phyloP scores from a whole-genome alignment of 805 yeast genomes.

The Cyberlindnera xylosilytica region DNA sequence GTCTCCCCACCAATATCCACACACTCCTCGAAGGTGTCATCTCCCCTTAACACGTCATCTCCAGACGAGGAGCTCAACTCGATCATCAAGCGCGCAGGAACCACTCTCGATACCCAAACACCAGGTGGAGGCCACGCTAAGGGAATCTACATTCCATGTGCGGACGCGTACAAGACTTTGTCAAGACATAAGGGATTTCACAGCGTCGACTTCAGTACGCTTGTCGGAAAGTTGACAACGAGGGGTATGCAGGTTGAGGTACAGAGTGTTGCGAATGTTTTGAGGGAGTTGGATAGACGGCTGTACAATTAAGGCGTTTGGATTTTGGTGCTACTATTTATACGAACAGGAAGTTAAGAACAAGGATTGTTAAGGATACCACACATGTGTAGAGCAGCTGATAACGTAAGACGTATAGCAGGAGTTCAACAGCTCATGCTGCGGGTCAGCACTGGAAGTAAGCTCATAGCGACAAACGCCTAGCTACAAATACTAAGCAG shows the following conservation, averaged over 20 bases:
- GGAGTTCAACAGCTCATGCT: too few relatives aligned
- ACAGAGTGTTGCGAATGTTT: constrained; percentile 81
- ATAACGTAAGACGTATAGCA: too few relatives aligned
- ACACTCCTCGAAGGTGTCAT: constrained; percentile 27
- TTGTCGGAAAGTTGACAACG: constrained; percentile 73
- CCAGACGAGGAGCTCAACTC: constrained; percentile 27
- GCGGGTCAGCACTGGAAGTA: too few relatives aligned
- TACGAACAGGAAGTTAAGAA: too few relatives aligned
- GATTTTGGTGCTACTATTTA: neutral
- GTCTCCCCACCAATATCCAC: constrained; percentile 28
- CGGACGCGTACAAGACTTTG: constrained; percentile 86
- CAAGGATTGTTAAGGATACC: too few relatives aligned
- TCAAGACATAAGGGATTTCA: constrained; percentile 78
- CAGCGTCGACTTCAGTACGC: constrained; percentile 65
- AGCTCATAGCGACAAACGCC: too few relatives aligned
- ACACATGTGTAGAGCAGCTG: too few relatives aligned
- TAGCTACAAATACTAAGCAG: too few relatives aligned
- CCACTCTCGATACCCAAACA: constrained; percentile 10
- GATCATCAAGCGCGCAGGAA: constrained; percentile 12
- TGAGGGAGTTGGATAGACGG: constrained; percentile 72
- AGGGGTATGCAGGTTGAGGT: constrained; percentile 90
- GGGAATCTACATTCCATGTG: constrained; percentile 75
- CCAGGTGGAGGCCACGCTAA: constrained; percentile 18
- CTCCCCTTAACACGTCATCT: constrained; percentile 19
- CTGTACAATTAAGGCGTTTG: constrained; percentile 17